These are phyloP conservation scores for Rhododendron simsii DNA, from an alignment of 148 eudicot genomes.

Conservation along the genomic window DNA sequence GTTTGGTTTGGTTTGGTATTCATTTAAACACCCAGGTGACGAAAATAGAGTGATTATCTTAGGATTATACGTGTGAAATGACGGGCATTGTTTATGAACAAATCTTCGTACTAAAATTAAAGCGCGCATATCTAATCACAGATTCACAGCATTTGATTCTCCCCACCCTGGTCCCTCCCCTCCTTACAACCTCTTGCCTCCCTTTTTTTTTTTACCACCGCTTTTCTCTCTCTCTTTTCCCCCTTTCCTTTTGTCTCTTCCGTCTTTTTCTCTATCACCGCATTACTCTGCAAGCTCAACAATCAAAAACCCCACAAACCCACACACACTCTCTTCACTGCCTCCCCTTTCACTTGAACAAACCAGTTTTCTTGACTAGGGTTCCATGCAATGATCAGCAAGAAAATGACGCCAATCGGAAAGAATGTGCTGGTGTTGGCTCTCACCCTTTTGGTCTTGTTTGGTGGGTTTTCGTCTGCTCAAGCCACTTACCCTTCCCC, in stretches of 20 bases:
- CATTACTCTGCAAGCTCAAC: constrained; percentile 8
- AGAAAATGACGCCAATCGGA: constrained; percentile 27
- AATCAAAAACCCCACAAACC: constrained; percentile 18
- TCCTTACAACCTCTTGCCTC: background rate
- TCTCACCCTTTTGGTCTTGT: constrained; percentile 39
- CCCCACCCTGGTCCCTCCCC: background rate
- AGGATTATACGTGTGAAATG: background rate
- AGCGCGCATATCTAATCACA: background rate
- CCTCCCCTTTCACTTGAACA: constrained; percentile 2
- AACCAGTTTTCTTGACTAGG: constrained; percentile 29
- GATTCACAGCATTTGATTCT: constrained; percentile 9
- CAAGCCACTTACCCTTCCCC: constrained; percentile 54
- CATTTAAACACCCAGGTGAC: background rate
- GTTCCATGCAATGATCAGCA: constrained; percentile 26
- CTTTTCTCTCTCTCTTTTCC: background rate
- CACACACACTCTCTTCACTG: background rate
- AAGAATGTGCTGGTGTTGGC: constrained; percentile 28
- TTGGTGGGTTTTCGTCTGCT: constrained; percentile 49
- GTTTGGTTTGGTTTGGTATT: too few relatives aligned
- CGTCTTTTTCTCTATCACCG: constrained; percentile 9
- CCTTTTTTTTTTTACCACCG: background rate
- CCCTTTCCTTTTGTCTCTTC: constrained; percentile 9
- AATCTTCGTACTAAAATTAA: background rate
- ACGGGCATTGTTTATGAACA: background rate
- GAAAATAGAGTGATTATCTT: background rate